These are phyloP conservation scores for Naganishia vishniacii DNA, from an alignment of 768 basidiomycete species.

Conservation along the genomic window DNA sequence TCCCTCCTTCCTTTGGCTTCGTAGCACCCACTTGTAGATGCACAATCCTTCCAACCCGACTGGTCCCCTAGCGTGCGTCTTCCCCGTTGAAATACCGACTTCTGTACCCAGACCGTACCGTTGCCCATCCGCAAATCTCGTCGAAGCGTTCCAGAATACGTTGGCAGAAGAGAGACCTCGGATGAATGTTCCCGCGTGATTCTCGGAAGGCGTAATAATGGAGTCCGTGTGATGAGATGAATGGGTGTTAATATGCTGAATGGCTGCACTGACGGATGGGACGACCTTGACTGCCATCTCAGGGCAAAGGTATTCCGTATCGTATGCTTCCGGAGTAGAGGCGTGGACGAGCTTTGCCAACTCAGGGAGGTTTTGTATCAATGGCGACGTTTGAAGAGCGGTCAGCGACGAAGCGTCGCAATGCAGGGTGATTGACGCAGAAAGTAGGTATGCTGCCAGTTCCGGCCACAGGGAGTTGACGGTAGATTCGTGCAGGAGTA, in stretches of 20 bases:
- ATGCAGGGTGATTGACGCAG: conserved; percentile 65
- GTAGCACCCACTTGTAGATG: conserved; percentile 92
- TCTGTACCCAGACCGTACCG: conserved; percentile 96
- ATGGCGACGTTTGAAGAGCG: conserved; percentile 51
- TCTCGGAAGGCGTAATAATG: conserved; percentile 76
- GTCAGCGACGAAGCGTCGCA: conserved; percentile 67
- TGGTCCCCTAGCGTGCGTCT: conserved; percentile 92
- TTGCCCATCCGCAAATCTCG: conserved; percentile 94
- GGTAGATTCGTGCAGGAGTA: conserved; percentile 72
- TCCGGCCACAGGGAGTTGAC: conserved; percentile 71
- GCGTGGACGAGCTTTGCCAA: conserved; percentile 51
- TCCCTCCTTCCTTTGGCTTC: conserved; percentile 66
- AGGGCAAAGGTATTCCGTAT: conserved; percentile 80
- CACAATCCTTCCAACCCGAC: conserved; percentile 90
- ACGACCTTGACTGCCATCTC: conserved; percentile 74
- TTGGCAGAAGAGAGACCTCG: conserved; percentile 86
- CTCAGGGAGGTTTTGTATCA: conserved; percentile 30
- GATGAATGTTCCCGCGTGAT: conserved; percentile 63
- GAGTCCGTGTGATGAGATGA: conserved; percentile 92
- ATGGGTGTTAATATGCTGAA: conserved; percentile 83
- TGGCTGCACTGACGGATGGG: conserved; percentile 66
- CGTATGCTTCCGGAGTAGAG: conserved; percentile 63
- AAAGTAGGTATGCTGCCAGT: conserved; percentile 67
- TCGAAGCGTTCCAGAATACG: conserved; percentile 89
- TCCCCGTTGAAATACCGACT: conserved; percentile 93